Conservation (phyloP, 108 stramenopile species). For the Nannochloropsis oceanica region DNA sequence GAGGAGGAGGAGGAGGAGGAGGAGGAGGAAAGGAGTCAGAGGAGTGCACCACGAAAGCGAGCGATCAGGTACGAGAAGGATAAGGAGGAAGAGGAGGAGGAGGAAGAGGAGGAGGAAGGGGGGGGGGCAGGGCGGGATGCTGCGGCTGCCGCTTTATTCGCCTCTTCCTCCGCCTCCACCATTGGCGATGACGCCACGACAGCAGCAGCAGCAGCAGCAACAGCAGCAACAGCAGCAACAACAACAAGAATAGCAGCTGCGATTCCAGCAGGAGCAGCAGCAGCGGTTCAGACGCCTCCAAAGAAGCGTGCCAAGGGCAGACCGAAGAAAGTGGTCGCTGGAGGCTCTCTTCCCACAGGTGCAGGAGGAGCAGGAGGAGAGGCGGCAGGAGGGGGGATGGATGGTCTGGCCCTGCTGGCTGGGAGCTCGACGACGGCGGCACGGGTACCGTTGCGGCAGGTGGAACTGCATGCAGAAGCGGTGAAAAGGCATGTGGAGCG, state of each 20-base stretch:
- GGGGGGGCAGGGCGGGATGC: neutral
- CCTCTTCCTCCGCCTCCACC: neutral
- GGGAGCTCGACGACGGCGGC: neutral
- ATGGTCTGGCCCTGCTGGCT: neutral
- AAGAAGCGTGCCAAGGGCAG: neutral
- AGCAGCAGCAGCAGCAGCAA: no score
- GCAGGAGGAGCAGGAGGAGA: neutral
- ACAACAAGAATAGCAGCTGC: no score
- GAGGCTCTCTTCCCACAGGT: neutral
- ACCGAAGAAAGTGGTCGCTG: neutral
- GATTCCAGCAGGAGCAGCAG: no score
- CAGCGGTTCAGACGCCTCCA: neutral
- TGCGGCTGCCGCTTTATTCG: neutral
- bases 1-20: neutral
- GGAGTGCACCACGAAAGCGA: no score
- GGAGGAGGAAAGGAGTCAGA: neutral
- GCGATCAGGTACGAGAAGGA: neutral
- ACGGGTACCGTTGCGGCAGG: neutral
- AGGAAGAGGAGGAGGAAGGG: neutral
- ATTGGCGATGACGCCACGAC: neutral
- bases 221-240: no score
- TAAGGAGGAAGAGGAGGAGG: neutral
- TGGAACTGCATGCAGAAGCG: neutral
- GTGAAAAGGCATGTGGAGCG: neutral
- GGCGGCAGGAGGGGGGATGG: neutral